Evolutionary conservation across 805 yeast species (phyloP), one percentile per base, ranked within the genome.

Genomic region (Myxozyma geophila): DNA sequence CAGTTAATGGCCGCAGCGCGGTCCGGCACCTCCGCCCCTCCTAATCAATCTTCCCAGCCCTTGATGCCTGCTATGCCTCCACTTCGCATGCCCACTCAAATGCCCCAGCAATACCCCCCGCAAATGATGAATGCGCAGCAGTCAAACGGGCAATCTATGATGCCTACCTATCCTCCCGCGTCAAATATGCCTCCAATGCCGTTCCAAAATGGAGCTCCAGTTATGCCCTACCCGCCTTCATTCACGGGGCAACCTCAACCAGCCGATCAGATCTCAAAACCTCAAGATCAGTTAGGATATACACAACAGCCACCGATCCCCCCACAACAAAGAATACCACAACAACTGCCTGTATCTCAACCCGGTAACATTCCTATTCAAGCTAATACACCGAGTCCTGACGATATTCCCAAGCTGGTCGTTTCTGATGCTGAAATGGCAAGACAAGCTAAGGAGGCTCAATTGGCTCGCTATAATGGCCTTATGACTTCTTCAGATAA

Each of bases 401-500:
- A 43, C 21, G 56, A 17, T 3, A 23, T 5, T 17, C 36, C 41
- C 37, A n/a, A 13, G 21, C 48, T 33, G 21, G 46, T n/a, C 15
- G 41, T 52, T 15, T 40, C 54, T 7, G 59, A 58, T n/a, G 43
- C 13, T 21, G 63, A 62, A 28, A 47, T 59, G 39, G 39, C 68
- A 87, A 86, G 64, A 88, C 89, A 74, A 92, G 88, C 56, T 82
- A 86, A 53, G 82, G 88, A 48, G 40, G 61, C 58, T 7, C 72
- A 36, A 61, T 67, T 91, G 71, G 82, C 89, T 73, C 86, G 85
- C 72, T 90, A 87, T 78, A 89, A 95, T 36, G 98, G 98, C 67
- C 85, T 95, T 67, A 95, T 95, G 99, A 90, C 92, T 72, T 96
- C 97, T 62, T 89, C 93, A 79, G 99, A 95, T 76, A 92, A 92